Evolutionary conservation across 1,139 yeast species (phyloP).

Genomic region (Saccharomyces hybrid): DNA sequence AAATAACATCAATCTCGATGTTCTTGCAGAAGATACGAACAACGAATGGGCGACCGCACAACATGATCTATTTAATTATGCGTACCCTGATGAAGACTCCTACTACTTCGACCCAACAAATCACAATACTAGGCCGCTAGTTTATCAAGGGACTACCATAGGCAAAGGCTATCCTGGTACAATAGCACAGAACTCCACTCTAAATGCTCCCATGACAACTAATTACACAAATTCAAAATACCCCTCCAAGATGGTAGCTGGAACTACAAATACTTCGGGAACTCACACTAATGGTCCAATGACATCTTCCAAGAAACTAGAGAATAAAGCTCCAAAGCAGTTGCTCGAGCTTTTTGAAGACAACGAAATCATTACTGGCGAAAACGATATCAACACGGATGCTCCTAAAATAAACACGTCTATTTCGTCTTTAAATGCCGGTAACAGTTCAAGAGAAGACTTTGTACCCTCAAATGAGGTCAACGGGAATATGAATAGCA

Average conservation of each 20-base stretch:
- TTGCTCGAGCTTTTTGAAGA: conserved; percentile 63
- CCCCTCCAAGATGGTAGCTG: conserved; percentile 19
- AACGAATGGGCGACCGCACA: conserved; percentile 32
- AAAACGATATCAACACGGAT: conserved; percentile 14
- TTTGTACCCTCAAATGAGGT: background rate
- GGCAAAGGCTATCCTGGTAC: conserved; percentile 28
- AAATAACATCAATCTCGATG: conserved; percentile 49
- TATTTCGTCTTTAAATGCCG: conserved; percentile 13
- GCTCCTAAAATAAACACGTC: conserved; percentile 17
- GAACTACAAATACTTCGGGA: conserved; percentile 24
- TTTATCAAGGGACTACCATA: conserved; percentile 29
- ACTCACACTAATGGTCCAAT: conserved; percentile 15
- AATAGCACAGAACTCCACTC: conserved; percentile 21
- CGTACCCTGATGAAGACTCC: conserved; percentile 35
- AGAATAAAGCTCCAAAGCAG: conserved; percentile 60
- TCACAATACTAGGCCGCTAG: conserved; percentile 24
- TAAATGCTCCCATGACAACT: conserved; percentile 21
- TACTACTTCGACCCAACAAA: conserved; percentile 24
- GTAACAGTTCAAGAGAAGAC: conserved; percentile 3
- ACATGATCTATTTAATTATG: conserved; percentile 32
- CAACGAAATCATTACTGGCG: conserved; percentile 20
- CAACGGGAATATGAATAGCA: background rate
- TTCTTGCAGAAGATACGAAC: conserved; percentile 32
- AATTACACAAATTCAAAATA: conserved; percentile 24
- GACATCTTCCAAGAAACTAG: conserved; percentile 16